Conservation (phyloP, 2,329 filamentous ascomycete species). For the Epicoccum nigrum region DNA sequence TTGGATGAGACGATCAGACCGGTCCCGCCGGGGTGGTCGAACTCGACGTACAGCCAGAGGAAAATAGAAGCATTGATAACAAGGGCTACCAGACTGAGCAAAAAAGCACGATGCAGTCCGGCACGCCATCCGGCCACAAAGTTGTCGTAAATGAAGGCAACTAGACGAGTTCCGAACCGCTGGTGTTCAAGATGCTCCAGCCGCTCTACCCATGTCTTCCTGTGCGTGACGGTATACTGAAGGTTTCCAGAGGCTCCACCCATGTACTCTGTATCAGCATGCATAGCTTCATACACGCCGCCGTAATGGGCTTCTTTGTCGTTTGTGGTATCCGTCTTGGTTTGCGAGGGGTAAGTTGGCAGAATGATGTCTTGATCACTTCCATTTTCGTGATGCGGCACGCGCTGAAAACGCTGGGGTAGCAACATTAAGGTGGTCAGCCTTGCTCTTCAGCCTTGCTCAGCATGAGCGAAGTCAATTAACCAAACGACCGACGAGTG, state of each 20-base stretch:
- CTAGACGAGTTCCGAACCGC: constrained; percentile 9
- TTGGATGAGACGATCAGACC: constrained; percentile 22
- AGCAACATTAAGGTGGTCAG: constrained; percentile 6
- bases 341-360: constrained; percentile 6
- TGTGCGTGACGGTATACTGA: not conserved
- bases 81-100: constrained; percentile 19
- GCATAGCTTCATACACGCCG: not conserved
- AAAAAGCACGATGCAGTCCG: constrained; percentile 20
- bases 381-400: constrained; percentile 11
- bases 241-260: not conserved
- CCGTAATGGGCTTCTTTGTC: not conserved
- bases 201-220: constrained; percentile 15
- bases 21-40: not conserved
- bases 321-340: not conserved
- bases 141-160: constrained; percentile 16
- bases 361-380: constrained; percentile 12
- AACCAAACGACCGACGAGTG: too few species aligned
- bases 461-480: too few species aligned
- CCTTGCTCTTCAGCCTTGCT: not conserved
- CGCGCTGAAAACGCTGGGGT: constrained; percentile 12
- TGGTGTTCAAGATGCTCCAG: constrained; percentile 11
- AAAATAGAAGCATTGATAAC: constrained; percentile 18
- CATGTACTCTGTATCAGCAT: constrained; percentile 1
- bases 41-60: constrained; percentile 14
- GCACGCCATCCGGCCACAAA: constrained; percentile 24